phyloP scores from a whole-genome alignment of 345 rosid genomes.

The Dipteronia sinensis region DNA sequence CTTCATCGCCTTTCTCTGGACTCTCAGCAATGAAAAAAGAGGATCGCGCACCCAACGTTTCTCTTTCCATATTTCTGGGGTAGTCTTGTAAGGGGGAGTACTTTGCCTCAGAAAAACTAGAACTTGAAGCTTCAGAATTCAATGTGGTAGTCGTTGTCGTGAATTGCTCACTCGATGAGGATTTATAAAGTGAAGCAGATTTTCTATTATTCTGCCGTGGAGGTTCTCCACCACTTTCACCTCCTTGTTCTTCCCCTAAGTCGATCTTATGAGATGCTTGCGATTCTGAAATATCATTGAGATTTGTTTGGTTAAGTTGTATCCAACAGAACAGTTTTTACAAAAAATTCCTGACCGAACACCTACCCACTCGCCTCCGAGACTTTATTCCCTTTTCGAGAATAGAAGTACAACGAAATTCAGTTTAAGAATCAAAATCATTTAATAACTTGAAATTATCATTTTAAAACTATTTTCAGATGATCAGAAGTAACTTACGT shows the following conservation, averaged over 20 bases:
- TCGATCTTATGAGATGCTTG: slow-evolving; percentile 7
- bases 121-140: slow-evolving; percentile 26
- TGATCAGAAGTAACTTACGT: slow-evolving; percentile 27
- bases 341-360: not conserved
- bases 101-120: slow-evolving; percentile 28
- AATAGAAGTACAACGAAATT: too few relatives aligned
- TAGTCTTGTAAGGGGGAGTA: slow-evolving; percentile 22
- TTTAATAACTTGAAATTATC: too few relatives aligned
- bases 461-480: too few relatives aligned
- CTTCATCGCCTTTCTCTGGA: slow-evolving; percentile 20
- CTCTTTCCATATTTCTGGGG: slow-evolving; percentile 27
- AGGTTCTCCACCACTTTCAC: slow-evolving; percentile 24
- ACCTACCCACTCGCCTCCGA: too few relatives aligned
- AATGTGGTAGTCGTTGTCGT: slow-evolving; percentile 16
- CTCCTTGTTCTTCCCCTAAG: slow-evolving; percentile 23
- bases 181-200: slow-evolving; percentile 9
- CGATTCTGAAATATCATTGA: slow-evolving; percentile 31
- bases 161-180: slow-evolving; percentile 20
- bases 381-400: too few relatives aligned
- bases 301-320: not conserved
- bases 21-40: slow-evolving; percentile 6
- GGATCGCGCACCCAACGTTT: slow-evolving; percentile 30
- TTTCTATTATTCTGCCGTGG: slow-evolving; percentile 9
- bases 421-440: too few relatives aligned
- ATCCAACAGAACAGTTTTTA: too few relatives aligned